Base-by-base conservation (phyloP, 2,329 filamentous ascomycete species). In the Cadophora sp. region DNA sequence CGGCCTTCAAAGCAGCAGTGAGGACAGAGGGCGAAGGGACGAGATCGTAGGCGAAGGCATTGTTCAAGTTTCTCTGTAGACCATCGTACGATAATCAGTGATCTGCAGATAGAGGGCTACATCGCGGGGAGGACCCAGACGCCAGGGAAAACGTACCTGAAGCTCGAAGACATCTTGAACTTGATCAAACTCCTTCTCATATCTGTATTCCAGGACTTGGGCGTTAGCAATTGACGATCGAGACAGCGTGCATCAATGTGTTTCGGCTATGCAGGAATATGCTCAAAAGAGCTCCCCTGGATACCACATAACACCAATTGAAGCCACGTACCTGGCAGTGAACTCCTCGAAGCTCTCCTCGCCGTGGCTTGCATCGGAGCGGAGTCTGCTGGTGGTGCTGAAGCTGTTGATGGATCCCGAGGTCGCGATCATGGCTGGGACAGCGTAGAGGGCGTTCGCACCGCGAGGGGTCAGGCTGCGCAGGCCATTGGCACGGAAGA, bases 301-400 rank as follows among this genome's bases (percentile, higher is more conserved):
- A 22, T 3, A 47, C 22, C 24, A 11, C 20, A 55, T 56, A 43
- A 51, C 24, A 41, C 65, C 71, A 69, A 74, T 76, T 74, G 72
- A 56, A 14, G 43, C 59, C 43, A 69, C 73, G 83, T 92, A 99
- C 96, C 96, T 94, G 77, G 94, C 91, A 83, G 92, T 94, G 83
- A 99, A 99, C 85, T 98, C 94, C 86, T 99, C 96, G 77, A 97
- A 99, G 78, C 92, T 97, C 89, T 99, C 96, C 83, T 99, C 96
- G 79, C 90, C 88, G 82, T 97, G 92, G 45, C 56, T 67, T 76
- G 84, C 85, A 75, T 85, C 85, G 66, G 82, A 81, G 75, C 79
- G 81, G 78, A 82, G 83, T 53, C 70, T 65, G 68, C 70, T 71
- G 70, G 83, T 85, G 78, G 88, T 91, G 85, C 86, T 90, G 83